Evolutionary conservation across 768 basidiomycete species (phyloP).

Genomic region (Boletus sp.): DNA sequence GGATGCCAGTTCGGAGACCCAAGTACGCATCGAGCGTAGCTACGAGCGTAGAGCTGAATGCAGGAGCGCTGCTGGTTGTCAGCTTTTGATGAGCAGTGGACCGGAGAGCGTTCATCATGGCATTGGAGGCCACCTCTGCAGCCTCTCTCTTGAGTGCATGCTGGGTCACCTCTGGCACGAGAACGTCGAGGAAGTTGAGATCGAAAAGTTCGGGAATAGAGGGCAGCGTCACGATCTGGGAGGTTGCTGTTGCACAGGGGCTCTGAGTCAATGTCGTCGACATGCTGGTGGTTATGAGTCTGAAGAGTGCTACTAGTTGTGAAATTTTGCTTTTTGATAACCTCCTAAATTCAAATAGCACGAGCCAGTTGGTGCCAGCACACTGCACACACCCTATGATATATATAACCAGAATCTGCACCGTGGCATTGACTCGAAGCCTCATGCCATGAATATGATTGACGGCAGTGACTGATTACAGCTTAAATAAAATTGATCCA

Average conservation of each 20-base stretch:
- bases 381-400: too few species aligned
- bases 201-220: conserved; percentile 57
- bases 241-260: conserved; percentile 12
- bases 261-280: not conserved
- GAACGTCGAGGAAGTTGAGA: conserved; percentile 52
- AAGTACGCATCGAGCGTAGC: conserved; percentile 59
- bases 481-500: too few species aligned
- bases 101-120: conserved; percentile 57
- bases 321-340: too few species aligned
- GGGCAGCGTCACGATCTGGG: conserved; percentile 53
- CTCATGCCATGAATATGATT: too few species aligned
- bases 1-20: conserved; percentile 31
- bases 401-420: too few species aligned
- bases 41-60: conserved; percentile 51
- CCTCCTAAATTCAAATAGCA: too few species aligned
- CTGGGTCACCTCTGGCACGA: conserved; percentile 40
- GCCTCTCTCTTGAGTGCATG: not conserved
- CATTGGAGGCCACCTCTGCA: conserved; percentile 28
- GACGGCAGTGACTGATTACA: too few species aligned
- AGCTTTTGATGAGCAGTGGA: conserved; percentile 40
- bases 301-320: not conserved
- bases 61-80: conserved; percentile 52
- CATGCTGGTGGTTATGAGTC: not conserved
- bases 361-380: too few species aligned
- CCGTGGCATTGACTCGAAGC: too few species aligned